Conservation (phyloP, 331 rosid genomes). For the Acacia concinna region DNA sequence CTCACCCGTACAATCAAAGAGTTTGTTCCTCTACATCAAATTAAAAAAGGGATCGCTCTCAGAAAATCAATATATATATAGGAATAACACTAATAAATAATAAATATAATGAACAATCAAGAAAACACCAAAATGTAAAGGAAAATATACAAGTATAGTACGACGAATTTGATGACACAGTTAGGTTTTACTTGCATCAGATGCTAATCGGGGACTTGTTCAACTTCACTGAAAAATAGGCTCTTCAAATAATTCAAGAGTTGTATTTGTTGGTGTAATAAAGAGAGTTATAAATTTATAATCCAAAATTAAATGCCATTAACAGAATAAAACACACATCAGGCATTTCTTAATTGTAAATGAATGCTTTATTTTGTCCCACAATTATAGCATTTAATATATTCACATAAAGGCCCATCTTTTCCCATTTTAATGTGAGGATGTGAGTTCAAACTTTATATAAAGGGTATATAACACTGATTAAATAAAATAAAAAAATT, state of each 20-base stretch:
- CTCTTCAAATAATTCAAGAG: not conserved
- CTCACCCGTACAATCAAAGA: too few species aligned
- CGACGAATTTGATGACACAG: not conserved
- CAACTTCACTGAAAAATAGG: not conserved
- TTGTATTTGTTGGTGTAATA: not conserved
- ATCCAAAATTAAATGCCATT: not conserved
- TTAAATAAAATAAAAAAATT: too few species aligned
- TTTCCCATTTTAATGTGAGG: too few species aligned
- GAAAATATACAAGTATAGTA: not conserved
- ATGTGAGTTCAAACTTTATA: too few species aligned
- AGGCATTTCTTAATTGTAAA: not conserved
- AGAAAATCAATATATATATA: not conserved
- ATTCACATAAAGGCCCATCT: too few species aligned
- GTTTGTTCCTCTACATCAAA: not conserved
- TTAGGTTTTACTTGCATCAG: not conserved
- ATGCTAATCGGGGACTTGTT: not conserved
- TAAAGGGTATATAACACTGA: too few species aligned
- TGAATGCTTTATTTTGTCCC: not conserved
- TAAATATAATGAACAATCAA: not conserved
- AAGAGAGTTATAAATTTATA: not conserved
- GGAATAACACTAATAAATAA: not conserved
- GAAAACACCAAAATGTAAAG: not conserved
- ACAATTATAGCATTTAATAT: not conserved
- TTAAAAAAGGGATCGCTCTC: too few species aligned
- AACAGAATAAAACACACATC: not conserved